Evolutionary conservation across 371 early-diverging fungal genomes (phyloP).

Genomic region (Actinomortierella wolfii): DNA sequence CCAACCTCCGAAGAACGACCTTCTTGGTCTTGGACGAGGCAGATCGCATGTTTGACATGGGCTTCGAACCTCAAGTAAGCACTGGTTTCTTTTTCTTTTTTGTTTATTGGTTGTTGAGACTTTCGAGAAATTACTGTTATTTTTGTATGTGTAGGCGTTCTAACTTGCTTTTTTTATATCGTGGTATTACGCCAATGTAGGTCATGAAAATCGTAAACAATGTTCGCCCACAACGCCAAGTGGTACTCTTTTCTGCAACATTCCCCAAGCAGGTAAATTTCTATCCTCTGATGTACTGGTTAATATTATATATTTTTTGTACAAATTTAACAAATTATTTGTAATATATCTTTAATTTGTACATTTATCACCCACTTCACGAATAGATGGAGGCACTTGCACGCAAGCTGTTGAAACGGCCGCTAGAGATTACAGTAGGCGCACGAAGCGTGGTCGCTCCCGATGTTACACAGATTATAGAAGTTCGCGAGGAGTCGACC

Average conservation of each 20-base stretch:
- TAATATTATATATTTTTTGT: neutral
- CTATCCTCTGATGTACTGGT: too few relatives aligned
- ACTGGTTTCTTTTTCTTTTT: neutral
- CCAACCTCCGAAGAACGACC: constrained; percentile 91
- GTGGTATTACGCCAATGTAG: constrained; percentile 18
- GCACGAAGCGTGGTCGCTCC: constrained; percentile 88
- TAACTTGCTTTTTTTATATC: neutral
- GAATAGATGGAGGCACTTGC: constrained; percentile 94
- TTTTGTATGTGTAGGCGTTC: neutral
- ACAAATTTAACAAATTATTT: too few relatives aligned
- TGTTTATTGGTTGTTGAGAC: neutral
- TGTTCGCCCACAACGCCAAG: constrained; percentile 93
- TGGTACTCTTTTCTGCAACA: constrained; percentile 95
- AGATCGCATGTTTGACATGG: constrained; percentile 98
- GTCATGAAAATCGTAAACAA: constrained; percentile 96
- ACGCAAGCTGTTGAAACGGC: constrained; percentile 86
- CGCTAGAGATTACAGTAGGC: constrained; percentile 95
- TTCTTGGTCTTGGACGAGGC: constrained; percentile 99
- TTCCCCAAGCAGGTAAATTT: constrained; percentile 84
- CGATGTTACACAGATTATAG: constrained; percentile 90
- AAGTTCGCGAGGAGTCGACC: constrained; percentile 82
- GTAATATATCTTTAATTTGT: too few relatives aligned
- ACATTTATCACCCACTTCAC: too few relatives aligned
- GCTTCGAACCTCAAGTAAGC: constrained; percentile 94
- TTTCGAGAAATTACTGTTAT: neutral